Evolutionary conservation across 73 alveolate genomes (phyloP).

Genomic region (Paramecium primaurelia): DNA sequence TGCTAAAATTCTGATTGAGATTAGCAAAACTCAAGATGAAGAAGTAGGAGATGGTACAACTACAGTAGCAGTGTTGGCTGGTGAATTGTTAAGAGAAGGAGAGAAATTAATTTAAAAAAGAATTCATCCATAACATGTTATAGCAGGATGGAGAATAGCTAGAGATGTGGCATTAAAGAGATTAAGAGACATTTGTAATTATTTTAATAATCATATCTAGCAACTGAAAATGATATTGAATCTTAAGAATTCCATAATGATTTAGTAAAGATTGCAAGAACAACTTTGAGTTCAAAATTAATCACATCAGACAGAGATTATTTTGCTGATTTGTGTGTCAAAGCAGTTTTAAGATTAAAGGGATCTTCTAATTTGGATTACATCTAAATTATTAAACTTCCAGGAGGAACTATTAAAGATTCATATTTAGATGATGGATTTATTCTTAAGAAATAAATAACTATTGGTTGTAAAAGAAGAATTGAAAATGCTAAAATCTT

Average conservation of each 20-base stretch:
- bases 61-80: slow-evolving; percentile 94
- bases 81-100: slow-evolving; percentile 96
- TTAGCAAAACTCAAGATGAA: slow-evolving; percentile 93
- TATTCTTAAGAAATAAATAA: slow-evolving; percentile 89
- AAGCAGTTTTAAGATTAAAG: slow-evolving; percentile 94
- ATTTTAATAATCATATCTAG: not conserved
- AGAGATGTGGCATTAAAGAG: slow-evolving; percentile 89
- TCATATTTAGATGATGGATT: slow-evolving; percentile 97
- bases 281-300: slow-evolving; percentile 95
- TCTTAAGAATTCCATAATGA: slow-evolving; percentile 83
- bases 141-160: slow-evolving; percentile 94
- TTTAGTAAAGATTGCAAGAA: slow-evolving; percentile 90
- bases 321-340: slow-evolving; percentile 94
- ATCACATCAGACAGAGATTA: slow-evolving; percentile 92
- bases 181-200: slow-evolving; percentile 59
- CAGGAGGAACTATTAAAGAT: slow-evolving; percentile 95
- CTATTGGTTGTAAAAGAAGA: slow-evolving; percentile 91
- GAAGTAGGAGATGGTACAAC: slow-evolving; percentile 99
- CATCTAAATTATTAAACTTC: slow-evolving; percentile 91
- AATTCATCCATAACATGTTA: slow-evolving; percentile 93
- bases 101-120: slow-evolving; percentile 85
- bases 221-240: slow-evolving; percentile 77
- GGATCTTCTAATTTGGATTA: slow-evolving; percentile 89
- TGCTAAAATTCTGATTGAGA: slow-evolving; percentile 94
- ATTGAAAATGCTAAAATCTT: slow-evolving; percentile 85